phyloP scores from a whole-genome alignment of 2,329 filamentous ascomycete genomes.

The Xylaria sp. region DNA sequence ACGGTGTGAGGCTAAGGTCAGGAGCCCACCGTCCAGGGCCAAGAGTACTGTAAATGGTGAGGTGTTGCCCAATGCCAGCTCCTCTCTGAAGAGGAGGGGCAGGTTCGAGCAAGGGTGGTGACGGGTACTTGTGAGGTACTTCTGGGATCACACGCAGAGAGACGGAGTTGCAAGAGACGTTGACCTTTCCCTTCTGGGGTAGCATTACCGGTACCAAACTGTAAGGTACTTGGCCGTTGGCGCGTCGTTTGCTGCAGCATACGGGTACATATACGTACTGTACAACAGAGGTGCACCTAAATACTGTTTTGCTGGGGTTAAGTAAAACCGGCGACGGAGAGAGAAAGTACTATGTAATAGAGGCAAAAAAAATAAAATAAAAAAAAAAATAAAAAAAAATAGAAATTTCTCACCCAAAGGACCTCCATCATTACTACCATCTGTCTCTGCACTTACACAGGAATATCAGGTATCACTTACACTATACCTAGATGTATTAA shows the following conservation, averaged over 20 bases:
- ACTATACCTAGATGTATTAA: too few relatives aligned
- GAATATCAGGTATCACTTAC: too few relatives aligned
- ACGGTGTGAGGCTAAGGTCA: background rate
- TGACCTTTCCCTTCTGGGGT: slow-evolving; percentile 2
- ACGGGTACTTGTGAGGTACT: background rate
- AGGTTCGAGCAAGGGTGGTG: slow-evolving; percentile 4
- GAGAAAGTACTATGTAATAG: too few relatives aligned
- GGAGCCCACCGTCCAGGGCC: background rate
- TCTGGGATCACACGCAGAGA: background rate
- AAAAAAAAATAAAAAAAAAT: too few relatives aligned
- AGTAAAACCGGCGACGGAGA: too few relatives aligned
- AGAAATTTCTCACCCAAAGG: too few relatives aligned
- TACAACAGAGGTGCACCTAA: background rate
- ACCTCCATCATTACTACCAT: too few relatives aligned
- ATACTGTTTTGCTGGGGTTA: too few relatives aligned
- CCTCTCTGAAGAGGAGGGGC: slow-evolving; percentile 16
- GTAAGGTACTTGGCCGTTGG: background rate
- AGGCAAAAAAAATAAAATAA: too few relatives aligned
- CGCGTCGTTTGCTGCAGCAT: background rate
- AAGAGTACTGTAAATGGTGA: too few relatives aligned
- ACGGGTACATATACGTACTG: background rate
- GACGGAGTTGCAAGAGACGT: slow-evolving; percentile 3
- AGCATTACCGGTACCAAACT: slow-evolving; percentile 15
- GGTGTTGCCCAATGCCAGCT: background rate
- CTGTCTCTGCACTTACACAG: background rate